These are phyloP conservation scores for Lachnellula cervina DNA, from an alignment of 2,329 filamentous ascomycete genomes.

Conservation along the genomic window DNA sequence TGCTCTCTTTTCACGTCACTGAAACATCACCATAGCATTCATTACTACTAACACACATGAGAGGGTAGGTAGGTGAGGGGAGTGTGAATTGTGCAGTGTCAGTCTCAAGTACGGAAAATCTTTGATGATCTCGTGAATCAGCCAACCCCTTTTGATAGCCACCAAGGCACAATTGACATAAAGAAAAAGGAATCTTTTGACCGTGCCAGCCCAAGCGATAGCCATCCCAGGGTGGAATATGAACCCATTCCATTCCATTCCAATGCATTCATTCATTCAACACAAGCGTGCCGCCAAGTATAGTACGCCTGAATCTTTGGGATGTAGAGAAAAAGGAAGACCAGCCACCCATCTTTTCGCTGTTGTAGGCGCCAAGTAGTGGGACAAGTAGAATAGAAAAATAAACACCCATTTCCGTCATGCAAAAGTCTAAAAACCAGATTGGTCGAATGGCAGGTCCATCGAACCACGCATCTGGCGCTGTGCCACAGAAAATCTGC, in stretches of 20 bases:
- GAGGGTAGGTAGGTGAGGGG: slow-evolving; percentile 6
- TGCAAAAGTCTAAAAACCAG: slow-evolving; percentile 32
- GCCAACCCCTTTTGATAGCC: slow-evolving; percentile 30
- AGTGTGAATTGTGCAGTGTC: slow-evolving; percentile 21
- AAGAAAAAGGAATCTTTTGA: slow-evolving; percentile 32
- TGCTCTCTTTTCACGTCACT: neutral
- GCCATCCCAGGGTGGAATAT: slow-evolving; percentile 27
- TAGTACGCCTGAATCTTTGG: slow-evolving; percentile 33
- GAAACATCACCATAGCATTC: neutral
- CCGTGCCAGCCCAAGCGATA: slow-evolving; percentile 28
- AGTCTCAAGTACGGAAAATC: slow-evolving; percentile 29
- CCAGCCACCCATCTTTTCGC: slow-evolving; percentile 31
- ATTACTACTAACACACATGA: neutral
- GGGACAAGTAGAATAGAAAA: slow-evolving; percentile 32
- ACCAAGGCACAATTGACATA: slow-evolving; percentile 24
- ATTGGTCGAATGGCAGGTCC: slow-evolving; percentile 23
- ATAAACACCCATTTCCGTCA: slow-evolving; percentile 28
- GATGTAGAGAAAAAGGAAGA: slow-evolving; percentile 29
- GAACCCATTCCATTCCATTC: slow-evolving; percentile 32
- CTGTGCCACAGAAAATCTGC: slow-evolving; percentile 17
- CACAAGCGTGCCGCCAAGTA: slow-evolving; percentile 30
- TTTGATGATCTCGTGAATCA: slow-evolving; percentile 30
- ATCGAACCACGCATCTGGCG: slow-evolving; percentile 22
- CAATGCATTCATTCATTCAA: slow-evolving; percentile 16
- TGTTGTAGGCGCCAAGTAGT: slow-evolving; percentile 28